Conservation (phyloP, 2,329 filamentous ascomycete genomes). For the Trichoderma atroviride region DNA sequence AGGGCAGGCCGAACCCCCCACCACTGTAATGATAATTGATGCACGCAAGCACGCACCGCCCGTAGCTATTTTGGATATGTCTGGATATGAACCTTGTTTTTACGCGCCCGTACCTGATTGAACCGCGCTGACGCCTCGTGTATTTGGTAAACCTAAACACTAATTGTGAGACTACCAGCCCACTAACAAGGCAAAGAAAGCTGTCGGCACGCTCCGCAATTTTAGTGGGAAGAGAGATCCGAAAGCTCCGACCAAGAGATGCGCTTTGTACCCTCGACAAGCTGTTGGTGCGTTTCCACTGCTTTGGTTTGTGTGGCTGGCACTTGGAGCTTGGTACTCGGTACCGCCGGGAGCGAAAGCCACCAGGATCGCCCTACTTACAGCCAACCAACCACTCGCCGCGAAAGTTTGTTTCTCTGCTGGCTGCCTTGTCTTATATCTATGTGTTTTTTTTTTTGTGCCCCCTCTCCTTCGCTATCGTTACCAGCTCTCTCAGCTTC, state of each 20-base stretch:
- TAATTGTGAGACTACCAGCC: neutral
- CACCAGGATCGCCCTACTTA: constrained; percentile 3
- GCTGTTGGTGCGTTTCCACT: neutral
- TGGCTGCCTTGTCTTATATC: neutral
- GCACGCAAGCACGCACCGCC: neutral
- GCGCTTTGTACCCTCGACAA: neutral
- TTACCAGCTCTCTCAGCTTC: neutral
- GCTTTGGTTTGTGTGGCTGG: neutral
- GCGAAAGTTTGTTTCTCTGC: neutral
- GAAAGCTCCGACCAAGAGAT: constrained; percentile 3
- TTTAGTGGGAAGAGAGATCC: constrained; percentile 5
- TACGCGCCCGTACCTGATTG: neutral
- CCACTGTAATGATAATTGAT: neutral
- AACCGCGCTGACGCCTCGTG: neutral
- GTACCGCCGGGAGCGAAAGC: constrained; percentile 2
- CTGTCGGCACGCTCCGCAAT: constrained; percentile 16
- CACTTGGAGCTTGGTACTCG: neutral
- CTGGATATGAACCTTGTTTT: neutral
- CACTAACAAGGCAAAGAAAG: neutral
- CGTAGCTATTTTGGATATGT: neutral
- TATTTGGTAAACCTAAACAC: neutral
- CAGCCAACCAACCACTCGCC: constrained; percentile 14
- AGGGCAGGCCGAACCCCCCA: neutral
- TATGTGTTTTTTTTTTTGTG: neutral
- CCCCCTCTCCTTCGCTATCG: neutral